Evolutionary conservation across 495 filamentous ascomycete species (phyloP).

Genomic region (Diplogelasinospora grovesii): DNA sequence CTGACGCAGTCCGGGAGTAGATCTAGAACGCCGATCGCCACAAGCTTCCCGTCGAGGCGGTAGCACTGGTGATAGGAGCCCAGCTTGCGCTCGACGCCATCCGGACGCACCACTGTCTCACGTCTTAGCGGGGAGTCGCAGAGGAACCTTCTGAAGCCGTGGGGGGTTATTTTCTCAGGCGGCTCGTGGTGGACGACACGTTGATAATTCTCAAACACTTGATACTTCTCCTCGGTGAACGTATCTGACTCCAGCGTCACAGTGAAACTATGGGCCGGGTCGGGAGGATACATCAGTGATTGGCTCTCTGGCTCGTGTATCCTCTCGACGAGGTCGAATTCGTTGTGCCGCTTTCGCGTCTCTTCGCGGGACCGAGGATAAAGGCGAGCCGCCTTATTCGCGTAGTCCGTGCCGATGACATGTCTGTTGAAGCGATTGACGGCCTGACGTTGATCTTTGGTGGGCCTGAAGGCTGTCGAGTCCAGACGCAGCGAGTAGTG

Average conservation of each 20-base stretch:
- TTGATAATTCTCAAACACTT: conserved; percentile 83
- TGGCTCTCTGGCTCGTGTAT: conserved; percentile 63
- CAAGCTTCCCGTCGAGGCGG: conserved; percentile 77
- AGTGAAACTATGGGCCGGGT: conserved; percentile 71
- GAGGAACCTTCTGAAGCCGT: conserved; percentile 75
- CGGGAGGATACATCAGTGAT: conserved; percentile 47
- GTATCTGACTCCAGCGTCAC: conserved; percentile 74
- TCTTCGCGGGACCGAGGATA: conserved; percentile 77
- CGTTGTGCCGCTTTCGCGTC: conserved; percentile 62
- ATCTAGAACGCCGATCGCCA: conserved; percentile 86
- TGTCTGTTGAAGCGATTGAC: conserved; percentile 87
- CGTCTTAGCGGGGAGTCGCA: conserved; percentile 69
- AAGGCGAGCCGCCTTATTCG: conserved; percentile 60
- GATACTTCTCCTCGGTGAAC: conserved; percentile 83
- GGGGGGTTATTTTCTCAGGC: conserved; percentile 54
- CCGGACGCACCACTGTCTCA: conserved; percentile 33
- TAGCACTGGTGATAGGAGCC: conserved; percentile 97
- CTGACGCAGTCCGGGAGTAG: conserved; percentile 81
- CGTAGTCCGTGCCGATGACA: conserved; percentile 73
- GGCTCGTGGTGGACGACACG: conserved; percentile 69
- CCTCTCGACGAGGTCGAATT: conserved; percentile 64
- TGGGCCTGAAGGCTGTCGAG: conserved; percentile 59
- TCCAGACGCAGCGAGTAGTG: conserved; percentile 89
- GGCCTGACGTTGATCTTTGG: conserved; percentile 77
- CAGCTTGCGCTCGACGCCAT: conserved; percentile 51